These are phyloP conservation scores for Pinus taeda DNA, from an alignment of 75 land plant species.

Conservation along the genomic window DNA sequence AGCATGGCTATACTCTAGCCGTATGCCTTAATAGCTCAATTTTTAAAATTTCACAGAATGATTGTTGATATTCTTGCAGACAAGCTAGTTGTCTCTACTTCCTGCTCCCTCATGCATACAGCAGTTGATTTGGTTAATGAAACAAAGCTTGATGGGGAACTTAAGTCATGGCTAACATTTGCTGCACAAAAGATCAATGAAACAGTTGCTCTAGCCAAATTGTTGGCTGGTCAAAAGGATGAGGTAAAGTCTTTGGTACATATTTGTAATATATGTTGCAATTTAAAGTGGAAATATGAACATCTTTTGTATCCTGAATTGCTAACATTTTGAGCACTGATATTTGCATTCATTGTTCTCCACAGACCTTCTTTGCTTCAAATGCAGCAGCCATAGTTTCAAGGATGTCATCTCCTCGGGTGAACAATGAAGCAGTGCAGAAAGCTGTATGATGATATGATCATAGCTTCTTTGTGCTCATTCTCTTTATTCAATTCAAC, in stretches of 20 bases:
- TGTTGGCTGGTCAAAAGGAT: slow-evolving; percentile 67
- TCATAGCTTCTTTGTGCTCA: no score
- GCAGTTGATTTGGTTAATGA: slow-evolving; percentile 70
- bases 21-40: no score
- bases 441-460: slow-evolving; percentile 24
- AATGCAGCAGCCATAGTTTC: slow-evolving; percentile 40
- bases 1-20: background rate
- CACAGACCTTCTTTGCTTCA: slow-evolving; percentile 31
- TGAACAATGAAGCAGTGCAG: slow-evolving; percentile 30
- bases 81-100: slow-evolving; percentile 77
- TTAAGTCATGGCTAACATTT: slow-evolving; percentile 81
- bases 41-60: background rate
- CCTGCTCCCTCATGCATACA: slow-evolving; percentile 79
- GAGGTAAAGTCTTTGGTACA: slow-evolving; percentile 35
- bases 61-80: slow-evolving; percentile 26
- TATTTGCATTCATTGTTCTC: slow-evolving; percentile 1
- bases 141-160: slow-evolving; percentile 68
- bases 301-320: no score
- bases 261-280: background rate
- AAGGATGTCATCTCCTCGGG: slow-evolving; percentile 29
- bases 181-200: slow-evolving; percentile 61
- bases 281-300: background rate
- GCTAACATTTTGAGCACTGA: no score
- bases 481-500: no score
- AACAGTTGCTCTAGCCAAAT: slow-evolving; percentile 68